phyloP scores from a whole-genome alignment of 106 monocot species.

The Hemerocallis citrina region DNA sequence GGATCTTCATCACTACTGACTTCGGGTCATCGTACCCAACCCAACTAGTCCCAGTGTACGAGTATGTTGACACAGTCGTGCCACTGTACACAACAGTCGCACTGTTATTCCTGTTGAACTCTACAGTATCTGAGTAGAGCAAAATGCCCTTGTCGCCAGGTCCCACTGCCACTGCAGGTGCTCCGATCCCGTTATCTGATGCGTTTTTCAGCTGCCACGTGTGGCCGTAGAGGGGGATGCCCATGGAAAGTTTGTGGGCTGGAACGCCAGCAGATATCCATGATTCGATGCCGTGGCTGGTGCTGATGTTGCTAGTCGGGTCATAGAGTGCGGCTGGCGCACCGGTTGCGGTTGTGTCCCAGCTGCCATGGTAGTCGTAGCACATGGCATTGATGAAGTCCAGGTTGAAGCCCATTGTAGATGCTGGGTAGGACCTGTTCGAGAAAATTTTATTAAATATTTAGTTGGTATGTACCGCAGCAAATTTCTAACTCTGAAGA shows the following conservation, averaged over 20 bases:
- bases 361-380: constrained; percentile 32
- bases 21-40: constrained; percentile 22
- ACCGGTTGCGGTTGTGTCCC: constrained; percentile 27
- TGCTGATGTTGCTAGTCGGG: constrained; percentile 19
- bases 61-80: constrained; percentile 1
- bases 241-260: constrained; percentile 21
- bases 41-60: constrained; percentile 18
- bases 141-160: constrained; percentile 15
- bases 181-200: constrained; percentile 24
- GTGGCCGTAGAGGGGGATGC: constrained; percentile 27
- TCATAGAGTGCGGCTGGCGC: constrained; percentile 28
- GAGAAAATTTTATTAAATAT: no score
- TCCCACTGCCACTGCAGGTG: constrained; percentile 27
- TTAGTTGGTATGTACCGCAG: no score
- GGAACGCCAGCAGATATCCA: constrained; percentile 27
- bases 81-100: constrained; percentile 15
- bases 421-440: constrained; percentile 20
- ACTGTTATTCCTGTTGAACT: neutral
- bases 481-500: no score
- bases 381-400: constrained; percentile 36
- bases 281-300: constrained; percentile 21
- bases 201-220: constrained; percentile 28
- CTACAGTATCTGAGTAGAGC: constrained; percentile 10
- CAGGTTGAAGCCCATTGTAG: constrained; percentile 1
- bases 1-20: constrained; percentile 23